A percentile compares a stretch with the other conserved stretches of the same genome.
Conservation (phyloP, 1,139 yeast species). For the Kodamaea plutei region DNA sequence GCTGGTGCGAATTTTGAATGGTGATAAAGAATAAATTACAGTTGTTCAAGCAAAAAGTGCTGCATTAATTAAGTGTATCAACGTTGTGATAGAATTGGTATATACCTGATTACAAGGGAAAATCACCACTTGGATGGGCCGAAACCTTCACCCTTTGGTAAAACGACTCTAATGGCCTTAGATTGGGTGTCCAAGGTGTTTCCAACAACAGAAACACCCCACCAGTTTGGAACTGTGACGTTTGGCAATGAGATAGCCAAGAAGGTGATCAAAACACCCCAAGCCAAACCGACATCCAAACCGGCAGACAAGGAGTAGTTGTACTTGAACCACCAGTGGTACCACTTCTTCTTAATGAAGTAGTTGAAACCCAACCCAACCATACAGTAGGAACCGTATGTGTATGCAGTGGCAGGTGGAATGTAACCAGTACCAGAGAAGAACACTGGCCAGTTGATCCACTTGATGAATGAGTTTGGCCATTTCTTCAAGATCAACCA, state of each 20-base stretch:
- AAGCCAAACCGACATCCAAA: constrained; percentile 51
- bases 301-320: constrained; percentile 57
- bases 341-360: constrained; percentile 34
- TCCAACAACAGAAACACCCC: constrained; percentile 49
- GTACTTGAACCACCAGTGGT: constrained; percentile 65
- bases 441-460: constrained; percentile 46
- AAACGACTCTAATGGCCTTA: constrained; percentile 9
- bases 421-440: constrained; percentile 44
- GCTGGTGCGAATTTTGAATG: too few relatives aligned
- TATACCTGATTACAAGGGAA: too few relatives aligned
- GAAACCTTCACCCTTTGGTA: constrained; percentile 14
- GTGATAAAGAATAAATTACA: too few relatives aligned
- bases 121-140: constrained; percentile 21
- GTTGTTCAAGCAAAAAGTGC: too few relatives aligned
- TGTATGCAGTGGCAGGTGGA: constrained; percentile 46
- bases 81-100: too few relatives aligned
- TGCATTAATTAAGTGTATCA: too few relatives aligned
- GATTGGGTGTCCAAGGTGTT: constrained; percentile 13
- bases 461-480: constrained; percentile 43
- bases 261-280: constrained; percentile 46
- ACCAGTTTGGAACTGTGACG: constrained; percentile 44
- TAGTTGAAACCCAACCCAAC: constrained; percentile 30
- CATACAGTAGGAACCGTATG: constrained; percentile 36
- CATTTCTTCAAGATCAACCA: constrained; percentile 47
- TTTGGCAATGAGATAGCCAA: constrained; percentile 28